A percentile compares a stretch with the other conserved stretches of the same genome.
Evolutionary conservation across 306 rosid species (phyloP).

Genomic region (Dryas drummondii): DNA sequence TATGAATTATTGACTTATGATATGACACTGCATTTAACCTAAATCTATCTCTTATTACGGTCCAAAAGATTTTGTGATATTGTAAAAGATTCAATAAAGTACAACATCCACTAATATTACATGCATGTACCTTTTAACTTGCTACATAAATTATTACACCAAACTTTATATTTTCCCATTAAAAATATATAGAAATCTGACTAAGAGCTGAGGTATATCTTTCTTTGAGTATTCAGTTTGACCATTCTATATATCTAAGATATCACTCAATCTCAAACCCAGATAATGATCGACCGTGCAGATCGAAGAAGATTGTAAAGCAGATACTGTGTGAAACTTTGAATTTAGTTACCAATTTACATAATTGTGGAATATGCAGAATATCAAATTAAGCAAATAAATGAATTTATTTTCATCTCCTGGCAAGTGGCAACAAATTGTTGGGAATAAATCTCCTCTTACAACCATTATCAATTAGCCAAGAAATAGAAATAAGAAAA

Average conservation of each 20-base stretch:
- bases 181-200: too few relatives aligned
- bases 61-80: not conserved
- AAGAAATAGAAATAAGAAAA: too few relatives aligned
- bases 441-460: too few relatives aligned
- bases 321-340: not conserved
- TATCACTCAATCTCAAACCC: not conserved
- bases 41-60: not conserved
- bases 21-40: not conserved
- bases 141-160: not conserved
- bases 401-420: too few relatives aligned
- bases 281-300: not conserved
- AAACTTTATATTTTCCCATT: too few relatives aligned
- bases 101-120: not conserved
- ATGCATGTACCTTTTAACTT: not conserved
- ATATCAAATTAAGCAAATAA: too few relatives aligned
- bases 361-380: not conserved
- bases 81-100: not conserved
- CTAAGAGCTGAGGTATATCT: not conserved
- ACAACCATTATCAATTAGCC: too few relatives aligned
- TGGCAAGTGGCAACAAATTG: too few relatives aligned
- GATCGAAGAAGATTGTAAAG: not conserved
- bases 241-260: not conserved
- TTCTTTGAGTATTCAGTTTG: not conserved
- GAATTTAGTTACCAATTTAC: not conserved
- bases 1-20: not conserved